Evolutionary conservation across 768 basidiomycete genomes (phyloP).

Genomic region (Pulveroboletus frians): DNA sequence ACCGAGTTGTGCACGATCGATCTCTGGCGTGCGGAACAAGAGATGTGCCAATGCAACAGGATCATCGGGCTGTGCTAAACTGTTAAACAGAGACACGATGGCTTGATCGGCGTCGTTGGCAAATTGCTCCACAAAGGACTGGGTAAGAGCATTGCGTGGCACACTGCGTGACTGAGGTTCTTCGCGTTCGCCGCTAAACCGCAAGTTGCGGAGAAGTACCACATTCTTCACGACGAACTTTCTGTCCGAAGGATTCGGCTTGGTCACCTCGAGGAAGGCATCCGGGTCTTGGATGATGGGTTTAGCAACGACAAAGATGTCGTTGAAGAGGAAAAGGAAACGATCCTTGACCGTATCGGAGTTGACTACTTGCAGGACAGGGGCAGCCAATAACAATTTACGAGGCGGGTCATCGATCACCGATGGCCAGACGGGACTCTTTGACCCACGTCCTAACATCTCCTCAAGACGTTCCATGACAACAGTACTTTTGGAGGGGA

Average conservation of each 20-base stretch:
- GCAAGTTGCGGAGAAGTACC: slow-evolving; percentile 67
- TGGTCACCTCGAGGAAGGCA: slow-evolving; percentile 50
- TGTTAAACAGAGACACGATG: slow-evolving; percentile 62
- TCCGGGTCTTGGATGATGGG: slow-evolving; percentile 72
- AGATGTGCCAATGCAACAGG: slow-evolving; percentile 69
- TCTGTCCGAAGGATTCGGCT: slow-evolving; percentile 57
- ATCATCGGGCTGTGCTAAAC: slow-evolving; percentile 57
- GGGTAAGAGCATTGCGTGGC: slow-evolving; percentile 58
- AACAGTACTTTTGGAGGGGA: slow-evolving; percentile 42
- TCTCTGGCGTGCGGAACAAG: slow-evolving; percentile 75
- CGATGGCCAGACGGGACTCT: slow-evolving; percentile 54
- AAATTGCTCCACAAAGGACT: slow-evolving; percentile 76
- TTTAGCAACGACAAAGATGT: slow-evolving; percentile 90
- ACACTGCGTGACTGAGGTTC: slow-evolving; percentile 47
- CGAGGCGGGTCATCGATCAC: slow-evolving; percentile 82
- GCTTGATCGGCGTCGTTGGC: slow-evolving; percentile 75
- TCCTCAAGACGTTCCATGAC: slow-evolving; percentile 70
- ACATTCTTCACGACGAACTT: slow-evolving; percentile 88
- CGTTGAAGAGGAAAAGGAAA: slow-evolving; percentile 94
- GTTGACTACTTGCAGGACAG: slow-evolving; percentile 92
- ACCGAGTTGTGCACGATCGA: slow-evolving; percentile 80
- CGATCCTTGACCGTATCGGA: slow-evolving; percentile 92
- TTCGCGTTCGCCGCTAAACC: slow-evolving; percentile 64
- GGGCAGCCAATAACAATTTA: slow-evolving; percentile 76
- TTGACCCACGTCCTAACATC: slow-evolving; percentile 56